Evolutionary conservation across 2,329 filamentous ascomycete genomes (phyloP).

Genomic region (Aspergillus pseudotamarii): DNA sequence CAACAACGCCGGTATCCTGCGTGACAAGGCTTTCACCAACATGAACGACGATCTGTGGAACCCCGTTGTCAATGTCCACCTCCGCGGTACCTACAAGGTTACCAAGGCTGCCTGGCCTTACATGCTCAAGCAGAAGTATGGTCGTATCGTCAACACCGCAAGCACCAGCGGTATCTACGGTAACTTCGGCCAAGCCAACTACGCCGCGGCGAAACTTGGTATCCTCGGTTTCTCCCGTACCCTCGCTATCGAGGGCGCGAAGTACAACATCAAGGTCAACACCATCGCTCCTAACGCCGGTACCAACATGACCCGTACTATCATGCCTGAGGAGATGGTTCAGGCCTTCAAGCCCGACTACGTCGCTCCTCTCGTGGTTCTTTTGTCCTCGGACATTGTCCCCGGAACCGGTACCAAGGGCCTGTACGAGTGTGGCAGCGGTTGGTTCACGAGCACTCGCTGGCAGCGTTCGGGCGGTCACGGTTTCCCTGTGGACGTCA

Average conservation of each 20-base stretch:
- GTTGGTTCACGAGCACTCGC: slow-evolving; percentile 87
- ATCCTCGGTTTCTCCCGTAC: slow-evolving; percentile 95
- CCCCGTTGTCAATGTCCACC: slow-evolving; percentile 86
- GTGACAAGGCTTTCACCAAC: slow-evolving; percentile 97
- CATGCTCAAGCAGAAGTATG: slow-evolving; percentile 98
- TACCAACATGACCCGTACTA: slow-evolving; percentile 89
- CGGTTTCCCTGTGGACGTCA: slow-evolving; percentile 85
- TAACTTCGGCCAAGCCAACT: slow-evolving; percentile 99
- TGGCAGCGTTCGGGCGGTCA: slow-evolving; percentile 92
- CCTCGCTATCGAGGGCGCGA: slow-evolving; percentile 86
- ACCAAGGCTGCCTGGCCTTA: slow-evolving; percentile 98
- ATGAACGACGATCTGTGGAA: slow-evolving; percentile 97
- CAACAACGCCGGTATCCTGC: slow-evolving; percentile 97
- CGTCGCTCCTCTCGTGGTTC: slow-evolving; percentile 88
- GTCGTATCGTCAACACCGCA: slow-evolving; percentile 93
- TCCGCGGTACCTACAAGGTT: slow-evolving; percentile 92
- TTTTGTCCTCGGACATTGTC: slow-evolving; percentile 83
- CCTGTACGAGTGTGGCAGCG: slow-evolving; percentile 92
- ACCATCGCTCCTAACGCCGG: slow-evolving; percentile 97
- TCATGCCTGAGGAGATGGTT: slow-evolving; percentile 95
- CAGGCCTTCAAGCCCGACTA: slow-evolving; percentile 99
- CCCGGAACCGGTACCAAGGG: slow-evolving; percentile 81
- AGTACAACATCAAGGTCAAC: slow-evolving; percentile 98
- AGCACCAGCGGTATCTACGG: slow-evolving; percentile 97
- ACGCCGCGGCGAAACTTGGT: slow-evolving; percentile 85